Percentiles rank a stretch among this genome's conserved stretches.
Evolutionary conservation across 257 asterid species (phyloP).

Genomic region (Linderniella brevidens): DNA sequence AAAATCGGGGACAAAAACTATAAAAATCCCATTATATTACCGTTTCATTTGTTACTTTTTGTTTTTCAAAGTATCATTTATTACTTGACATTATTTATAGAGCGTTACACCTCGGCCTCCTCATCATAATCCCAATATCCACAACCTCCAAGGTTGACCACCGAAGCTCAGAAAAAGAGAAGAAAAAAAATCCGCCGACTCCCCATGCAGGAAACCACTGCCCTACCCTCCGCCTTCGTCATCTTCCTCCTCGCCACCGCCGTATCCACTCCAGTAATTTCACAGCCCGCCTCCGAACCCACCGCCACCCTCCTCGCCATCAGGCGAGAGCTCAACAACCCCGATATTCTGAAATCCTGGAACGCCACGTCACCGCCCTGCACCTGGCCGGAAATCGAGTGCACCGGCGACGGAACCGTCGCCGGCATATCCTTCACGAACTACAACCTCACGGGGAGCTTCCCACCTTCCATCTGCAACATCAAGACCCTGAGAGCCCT

Average conservation of each 20-base stretch:
- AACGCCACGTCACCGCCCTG: constrained; percentile 15
- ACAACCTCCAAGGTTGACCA: too few species aligned
- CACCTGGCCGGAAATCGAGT: constrained; percentile 14
- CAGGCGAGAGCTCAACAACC: constrained; percentile 23
- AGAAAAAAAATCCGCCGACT: too few species aligned
- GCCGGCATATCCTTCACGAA: constrained; percentile 17
- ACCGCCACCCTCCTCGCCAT: constrained; percentile 25
- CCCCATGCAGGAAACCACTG: constrained; percentile 15
- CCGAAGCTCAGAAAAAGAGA: too few species aligned
- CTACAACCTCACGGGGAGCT: constrained; percentile 18
- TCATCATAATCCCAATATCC: too few species aligned
- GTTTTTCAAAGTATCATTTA: too few species aligned
- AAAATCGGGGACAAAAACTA: too few species aligned
- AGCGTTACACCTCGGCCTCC: too few species aligned
- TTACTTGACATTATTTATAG: too few species aligned
- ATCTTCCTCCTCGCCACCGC: constrained; percentile 15
- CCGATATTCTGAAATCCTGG: constrained; percentile 11
- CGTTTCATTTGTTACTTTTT: too few species aligned
- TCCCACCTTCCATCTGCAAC: constrained; percentile 35
- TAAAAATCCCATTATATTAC: too few species aligned
- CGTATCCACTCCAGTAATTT: constrained; percentile 9
- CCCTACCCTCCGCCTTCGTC: constrained; percentile 12
- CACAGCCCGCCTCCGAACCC: constrained; percentile 16
- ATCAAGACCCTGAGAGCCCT: constrained; percentile 35
- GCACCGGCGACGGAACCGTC: constrained; percentile 23